Evolutionary conservation across 192 early-diverging fungal genomes (phyloP), one percentile per base, ranked within the genome.

Genomic region (Allomyces macrogynus): DNA sequence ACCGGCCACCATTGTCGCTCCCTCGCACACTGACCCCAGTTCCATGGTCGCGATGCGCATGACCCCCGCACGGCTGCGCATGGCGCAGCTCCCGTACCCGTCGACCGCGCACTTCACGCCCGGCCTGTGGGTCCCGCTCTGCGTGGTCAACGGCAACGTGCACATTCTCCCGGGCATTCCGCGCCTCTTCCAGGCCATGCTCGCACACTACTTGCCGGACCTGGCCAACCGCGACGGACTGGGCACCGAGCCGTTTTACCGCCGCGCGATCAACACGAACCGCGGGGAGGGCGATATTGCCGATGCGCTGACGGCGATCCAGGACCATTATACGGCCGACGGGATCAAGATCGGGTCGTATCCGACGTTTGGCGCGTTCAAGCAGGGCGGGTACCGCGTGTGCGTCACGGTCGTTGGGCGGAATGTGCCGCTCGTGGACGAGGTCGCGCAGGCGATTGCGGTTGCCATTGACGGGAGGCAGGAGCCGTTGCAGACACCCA

Each of bases 121-220:
- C 4, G 73, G 74, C n/a, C 65, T 82, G 11, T 89, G 87, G 87
- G 84, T 88, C 26, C 87, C 87, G 0, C 75, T 88, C 23, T 85
- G 86, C 25, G 69, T 80, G 10, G 80, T 82, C 10, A 82, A 82
- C 61, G 67, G 67, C 22, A 87, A 86, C 66, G 76, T 88, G 43
- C 80, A 82, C 65, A 73, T 88, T 40, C 71, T 89, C 22, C 87
- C 87, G 0, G 86, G 86, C 0, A 74, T 89, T 24, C 86, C 87
- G 22, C 66, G 71, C 49, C 69, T 89, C 43, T 89, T 88, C 70
- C 71, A 77, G 68, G 40, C 73, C 66, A 65, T 75, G 8, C 26
- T 77, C 10, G 27, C 68, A 4, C 67, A 49, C 27, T 70, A 74
- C 23, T 23, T 69, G 23, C 76, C 71, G 40, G 66, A 72, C 62